Evolutionary conservation across 2,329 filamentous ascomycete species (phyloP).

Genomic region (Pezicula rhizophila): DNA sequence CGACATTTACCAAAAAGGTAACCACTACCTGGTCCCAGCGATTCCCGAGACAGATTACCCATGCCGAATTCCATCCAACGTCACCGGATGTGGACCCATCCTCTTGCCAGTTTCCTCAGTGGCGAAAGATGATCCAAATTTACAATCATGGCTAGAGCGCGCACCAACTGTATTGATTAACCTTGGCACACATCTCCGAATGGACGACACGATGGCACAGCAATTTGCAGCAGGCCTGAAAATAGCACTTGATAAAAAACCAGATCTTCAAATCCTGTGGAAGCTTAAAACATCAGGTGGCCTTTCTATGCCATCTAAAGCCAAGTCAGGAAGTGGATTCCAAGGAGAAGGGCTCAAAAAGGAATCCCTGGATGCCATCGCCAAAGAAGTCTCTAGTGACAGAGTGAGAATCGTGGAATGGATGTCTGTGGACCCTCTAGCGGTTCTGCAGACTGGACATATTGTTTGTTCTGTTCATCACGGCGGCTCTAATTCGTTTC

Average conservation of each 20-base stretch:
- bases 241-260: slow-evolving; percentile 27
- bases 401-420: slow-evolving; percentile 34
- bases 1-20: slow-evolving; percentile 25
- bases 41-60: slow-evolving; percentile 28
- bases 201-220: slow-evolving; percentile 24
- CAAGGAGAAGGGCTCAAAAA: neutral
- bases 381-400: slow-evolving; percentile 11
- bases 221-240: slow-evolving; percentile 34
- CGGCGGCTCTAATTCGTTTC: slow-evolving; percentile 35
- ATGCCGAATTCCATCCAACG: slow-evolving; percentile 31
- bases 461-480: slow-evolving; percentile 33
- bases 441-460: slow-evolving; percentile 31
- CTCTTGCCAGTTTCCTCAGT: slow-evolving; percentile 30
- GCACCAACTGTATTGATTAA: slow-evolving; percentile 42
- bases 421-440: slow-evolving; percentile 32
- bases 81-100: slow-evolving; percentile 42
- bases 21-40: slow-evolving; percentile 18
- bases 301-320: neutral
- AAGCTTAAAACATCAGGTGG: slow-evolving; percentile 25
- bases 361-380: slow-evolving; percentile 7
- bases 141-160: slow-evolving; percentile 36
- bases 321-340: neutral
- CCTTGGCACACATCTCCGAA: slow-evolving; percentile 32
- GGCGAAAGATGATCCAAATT: slow-evolving; percentile 32
- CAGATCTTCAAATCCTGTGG: slow-evolving; percentile 28